Percentiles rank a stretch among this genome's conserved stretches.
phyloP scores from a whole-genome alignment of 139 green algal genomes.

The Chlorella sp. region DNA sequence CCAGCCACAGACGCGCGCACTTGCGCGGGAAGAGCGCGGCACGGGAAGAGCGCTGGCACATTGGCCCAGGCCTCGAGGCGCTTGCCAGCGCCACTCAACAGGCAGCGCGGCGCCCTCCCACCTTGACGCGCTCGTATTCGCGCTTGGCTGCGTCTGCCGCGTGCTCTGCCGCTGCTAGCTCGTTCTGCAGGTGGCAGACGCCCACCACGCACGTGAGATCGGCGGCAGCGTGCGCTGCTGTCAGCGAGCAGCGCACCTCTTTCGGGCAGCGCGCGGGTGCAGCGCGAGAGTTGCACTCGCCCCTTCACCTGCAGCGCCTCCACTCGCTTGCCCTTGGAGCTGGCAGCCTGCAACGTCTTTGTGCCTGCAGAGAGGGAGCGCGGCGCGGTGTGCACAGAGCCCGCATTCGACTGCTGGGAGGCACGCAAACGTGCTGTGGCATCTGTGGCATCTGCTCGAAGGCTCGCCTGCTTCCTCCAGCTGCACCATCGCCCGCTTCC shows the following conservation, averaged over 20 bases:
- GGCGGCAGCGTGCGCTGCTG: background rate
- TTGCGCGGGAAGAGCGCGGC: too few species aligned
- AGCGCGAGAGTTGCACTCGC: background rate
- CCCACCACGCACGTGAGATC: slow-evolving; percentile 13
- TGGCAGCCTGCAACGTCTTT: background rate
- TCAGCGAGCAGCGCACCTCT: background rate
- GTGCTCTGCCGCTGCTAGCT: slow-evolving; percentile 54
- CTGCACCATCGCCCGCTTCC: slow-evolving; percentile 26
- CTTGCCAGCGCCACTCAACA: background rate
- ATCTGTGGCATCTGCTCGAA: background rate
- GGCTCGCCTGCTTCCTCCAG: slow-evolving; percentile 36
- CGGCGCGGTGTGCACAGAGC: background rate
- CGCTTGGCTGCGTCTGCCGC: slow-evolving; percentile 36
- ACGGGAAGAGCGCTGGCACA: background rate
- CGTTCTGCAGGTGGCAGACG: slow-evolving; percentile 51
- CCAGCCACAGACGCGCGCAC: background rate
- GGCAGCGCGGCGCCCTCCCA: background rate
- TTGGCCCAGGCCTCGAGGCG: background rate
- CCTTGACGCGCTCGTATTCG: slow-evolving; percentile 62
- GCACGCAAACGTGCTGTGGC: background rate
- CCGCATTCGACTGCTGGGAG: background rate
- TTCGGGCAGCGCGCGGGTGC: background rate
- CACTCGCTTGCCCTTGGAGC: too few species aligned
- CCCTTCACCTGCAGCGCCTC: too few species aligned
- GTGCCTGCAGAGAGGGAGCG: background rate